Base-by-base conservation (phyloP, 306 rosid genomes). In the cucumber (Cucumis sativus) region DNA sequence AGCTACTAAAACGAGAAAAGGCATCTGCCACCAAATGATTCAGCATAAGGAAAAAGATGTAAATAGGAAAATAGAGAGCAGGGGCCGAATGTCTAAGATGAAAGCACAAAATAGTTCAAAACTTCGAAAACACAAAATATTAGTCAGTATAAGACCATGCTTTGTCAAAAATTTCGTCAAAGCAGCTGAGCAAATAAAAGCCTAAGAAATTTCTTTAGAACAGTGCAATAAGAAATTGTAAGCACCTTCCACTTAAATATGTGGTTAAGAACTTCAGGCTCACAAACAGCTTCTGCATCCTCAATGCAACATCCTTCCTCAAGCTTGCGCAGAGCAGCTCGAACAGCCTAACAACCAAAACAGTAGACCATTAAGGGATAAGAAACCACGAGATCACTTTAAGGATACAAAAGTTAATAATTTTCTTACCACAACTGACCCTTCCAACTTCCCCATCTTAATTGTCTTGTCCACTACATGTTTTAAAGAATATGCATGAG, bases 171-270 rank as follows among this genome's bases (percentile, higher is more conserved):
- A 80, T 43, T 17, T 57, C 49, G 41, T 45, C 74, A 10, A 80
- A 60, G 66, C 56, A 40, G 74, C 20, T 41, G 41, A 77, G 56
- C 35, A 78, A 78, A 57, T 28, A 71, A 58, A 54, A 85, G 58
- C 62, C 57, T 55, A 43, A 10, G 45, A 61, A 15, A 65, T 23
- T 23, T 7, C 18, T 76, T 41, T 41, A 23, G 63, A 73, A 70
- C 60, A 60, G 59, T 63, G 17, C 35, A 65, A 47, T 28, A 63
- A 74, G 81, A 78, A 83, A 21, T 77, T 77, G 21, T 10, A 20
- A 65, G 73, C 80, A 95, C 99, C 99, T 83, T 92, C 99, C 99
- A 95, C 85, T 79, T 90, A 81, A 77, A 90, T 79, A 95, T 80
- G 82, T 81, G 96, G 52, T 56, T 79, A 78, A 95, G 81, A 80